A percentile compares a stretch with the other conserved stretches of the same genome.
Conservation (phyloP, 371 early-diverging fungal genomes). For the Mucor irregularis region DNA sequence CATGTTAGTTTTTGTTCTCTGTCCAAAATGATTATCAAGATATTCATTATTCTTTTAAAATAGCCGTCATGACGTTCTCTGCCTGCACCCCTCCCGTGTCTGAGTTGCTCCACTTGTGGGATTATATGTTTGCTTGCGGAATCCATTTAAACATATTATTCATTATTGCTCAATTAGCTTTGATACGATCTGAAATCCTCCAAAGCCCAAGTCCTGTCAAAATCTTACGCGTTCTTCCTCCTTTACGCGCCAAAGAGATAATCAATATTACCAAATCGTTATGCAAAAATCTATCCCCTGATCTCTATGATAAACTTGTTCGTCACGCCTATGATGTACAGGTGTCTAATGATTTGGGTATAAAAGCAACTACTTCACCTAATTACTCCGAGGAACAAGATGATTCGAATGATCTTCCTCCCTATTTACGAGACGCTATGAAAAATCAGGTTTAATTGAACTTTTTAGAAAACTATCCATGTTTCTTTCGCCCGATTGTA, state of each 20-base stretch:
- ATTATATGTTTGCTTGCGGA: slow-evolving; percentile 88
- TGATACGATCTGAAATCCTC: slow-evolving; percentile 77
- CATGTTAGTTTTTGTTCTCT: slow-evolving; percentile 65
- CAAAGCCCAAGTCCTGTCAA: slow-evolving; percentile 73
- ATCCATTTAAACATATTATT: slow-evolving; percentile 90
- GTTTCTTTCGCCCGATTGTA: no score
- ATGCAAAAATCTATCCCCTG: slow-evolving; percentile 63
- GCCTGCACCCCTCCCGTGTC: slow-evolving; percentile 88
- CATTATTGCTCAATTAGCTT: slow-evolving; percentile 79
- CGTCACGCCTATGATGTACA: slow-evolving; percentile 77
- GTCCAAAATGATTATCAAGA: no score
- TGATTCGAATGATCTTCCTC: slow-evolving; percentile 21
- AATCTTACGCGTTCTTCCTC: slow-evolving; percentile 77
- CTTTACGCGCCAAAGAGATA: slow-evolving; percentile 69
- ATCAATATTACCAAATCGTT: slow-evolving; percentile 66
- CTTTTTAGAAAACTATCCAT: no score
- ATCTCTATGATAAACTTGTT: slow-evolving; percentile 75
- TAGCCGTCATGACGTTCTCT: slow-evolving; percentile 90
- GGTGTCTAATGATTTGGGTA: slow-evolving; percentile 44
- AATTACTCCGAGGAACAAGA: slow-evolving; percentile 14
- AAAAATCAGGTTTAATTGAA: no score
- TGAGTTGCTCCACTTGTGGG: slow-evolving; percentile 88
- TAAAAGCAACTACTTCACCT: slow-evolving; percentile 12
- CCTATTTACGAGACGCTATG: no score
- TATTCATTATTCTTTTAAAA: neutral